Conservation (phyloP, 257 asterid genomes). For the Catharanthus roseus region DNA sequence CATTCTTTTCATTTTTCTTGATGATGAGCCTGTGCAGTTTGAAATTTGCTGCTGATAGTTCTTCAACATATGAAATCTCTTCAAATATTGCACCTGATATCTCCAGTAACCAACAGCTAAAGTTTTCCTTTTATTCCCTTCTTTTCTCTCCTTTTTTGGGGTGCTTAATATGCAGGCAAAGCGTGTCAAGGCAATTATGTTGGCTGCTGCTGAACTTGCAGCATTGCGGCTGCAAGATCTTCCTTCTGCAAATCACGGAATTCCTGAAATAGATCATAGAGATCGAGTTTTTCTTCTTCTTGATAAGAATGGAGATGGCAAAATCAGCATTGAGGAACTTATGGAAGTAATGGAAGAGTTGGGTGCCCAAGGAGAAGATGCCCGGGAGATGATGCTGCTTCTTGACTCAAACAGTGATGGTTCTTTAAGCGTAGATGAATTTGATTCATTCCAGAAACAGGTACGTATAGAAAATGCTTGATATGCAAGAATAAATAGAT, state of each 20-base stretch:
- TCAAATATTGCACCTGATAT: neutral
- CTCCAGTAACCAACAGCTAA: neutral
- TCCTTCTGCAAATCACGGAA: constrained; percentile 49
- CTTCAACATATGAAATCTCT: neutral
- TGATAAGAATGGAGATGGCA: constrained; percentile 96
- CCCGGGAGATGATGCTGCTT: constrained; percentile 89
- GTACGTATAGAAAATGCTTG: constrained; percentile 23
- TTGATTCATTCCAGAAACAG: constrained; percentile 80
- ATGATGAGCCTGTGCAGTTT: neutral
- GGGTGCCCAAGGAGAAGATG: constrained; percentile 93
- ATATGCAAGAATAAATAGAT: no score
- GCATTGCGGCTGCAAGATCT: constrained; percentile 77
- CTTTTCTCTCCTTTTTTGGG: neutral
- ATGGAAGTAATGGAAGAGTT: constrained; percentile 96
- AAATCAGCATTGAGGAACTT: constrained; percentile 87
- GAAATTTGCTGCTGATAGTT: neutral
- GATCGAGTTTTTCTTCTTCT: constrained; percentile 67
- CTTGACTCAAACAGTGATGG: constrained; percentile 91
- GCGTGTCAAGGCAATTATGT: constrained; percentile 87
- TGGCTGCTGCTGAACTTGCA: constrained; percentile 96
- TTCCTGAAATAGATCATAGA: constrained; percentile 46
- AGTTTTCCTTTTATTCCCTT: neutral
- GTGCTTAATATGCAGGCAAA: constrained; percentile 50
- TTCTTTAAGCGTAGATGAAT: constrained; percentile 85
- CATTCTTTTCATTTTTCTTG: neutral